Conservation (phyloP, 2,329 filamentous ascomycete species). For the Calonectria fujianensis region DNA sequence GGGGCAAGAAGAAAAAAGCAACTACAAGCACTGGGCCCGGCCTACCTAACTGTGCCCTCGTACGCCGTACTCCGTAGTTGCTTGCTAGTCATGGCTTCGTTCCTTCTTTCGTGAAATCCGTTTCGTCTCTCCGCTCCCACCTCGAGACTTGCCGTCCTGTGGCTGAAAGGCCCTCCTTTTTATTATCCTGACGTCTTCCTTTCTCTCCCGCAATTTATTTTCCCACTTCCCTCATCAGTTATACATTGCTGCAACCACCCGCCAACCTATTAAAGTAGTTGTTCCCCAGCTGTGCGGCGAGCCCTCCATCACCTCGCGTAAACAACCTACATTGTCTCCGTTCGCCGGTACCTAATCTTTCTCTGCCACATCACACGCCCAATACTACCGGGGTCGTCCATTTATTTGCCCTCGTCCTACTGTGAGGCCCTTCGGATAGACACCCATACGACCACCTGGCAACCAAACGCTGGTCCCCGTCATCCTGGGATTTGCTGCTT, state of each 20-base stretch:
- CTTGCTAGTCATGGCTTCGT: constrained; percentile 50
- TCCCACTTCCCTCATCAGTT: constrained; percentile 18
- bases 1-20: constrained; percentile 53
- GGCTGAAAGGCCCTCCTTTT: constrained; percentile 45
- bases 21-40: constrained; percentile 47
- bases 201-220: constrained; percentile 34
- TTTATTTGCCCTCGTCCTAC: constrained; percentile 51
- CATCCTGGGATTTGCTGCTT: constrained; percentile 32
- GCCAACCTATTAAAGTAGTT: constrained; percentile 36
- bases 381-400: constrained; percentile 43
- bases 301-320: constrained; percentile 41
- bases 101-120: constrained; percentile 52
- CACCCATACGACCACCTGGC: constrained; percentile 45
- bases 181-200: constrained; percentile 19
- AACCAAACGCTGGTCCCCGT: constrained; percentile 40
- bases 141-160: constrained; percentile 47
- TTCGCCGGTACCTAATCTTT: constrained; percentile 52
- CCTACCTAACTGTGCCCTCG: constrained; percentile 44
- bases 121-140: constrained; percentile 50
- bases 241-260: constrained; percentile 35
- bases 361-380: constrained; percentile 56
- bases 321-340: constrained; percentile 43
- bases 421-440: constrained; percentile 47
- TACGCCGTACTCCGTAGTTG: constrained; percentile 47
- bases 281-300: constrained; percentile 46